Evolutionary conservation across 1,284 basidiomycete genomes (phyloP).

Genomic region (Hypsizygus ulmarius): DNA sequence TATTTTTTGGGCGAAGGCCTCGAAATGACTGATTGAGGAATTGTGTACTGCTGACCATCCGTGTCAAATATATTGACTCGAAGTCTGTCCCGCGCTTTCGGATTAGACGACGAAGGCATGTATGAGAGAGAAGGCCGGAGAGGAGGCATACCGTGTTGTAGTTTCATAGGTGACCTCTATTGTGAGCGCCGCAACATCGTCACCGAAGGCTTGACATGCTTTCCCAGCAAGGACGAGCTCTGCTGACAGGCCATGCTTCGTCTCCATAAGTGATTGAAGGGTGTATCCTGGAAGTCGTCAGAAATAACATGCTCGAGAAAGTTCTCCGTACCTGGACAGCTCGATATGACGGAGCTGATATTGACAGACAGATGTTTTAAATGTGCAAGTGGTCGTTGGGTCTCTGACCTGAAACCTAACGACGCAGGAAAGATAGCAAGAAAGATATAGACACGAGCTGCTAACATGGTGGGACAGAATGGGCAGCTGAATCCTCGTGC

Average conservation of each 20-base stretch:
- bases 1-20: conserved; percentile 39
- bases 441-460: conserved; percentile 1
- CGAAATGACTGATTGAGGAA: conserved; percentile 58
- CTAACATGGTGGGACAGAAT: conserved; percentile 9
- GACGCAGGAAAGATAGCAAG: conserved; percentile 12
- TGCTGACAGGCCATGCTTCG: conserved; percentile 51
- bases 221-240: conserved; percentile 54
- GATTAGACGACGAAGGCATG: not conserved
- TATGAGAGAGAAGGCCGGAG: not conserved
- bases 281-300: conserved; percentile 44
- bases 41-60: conserved; percentile 61
- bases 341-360: conserved; percentile 22
- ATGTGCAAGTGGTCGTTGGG: conserved; percentile 6
- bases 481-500: not conserved
- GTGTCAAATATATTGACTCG: conserved; percentile 79
- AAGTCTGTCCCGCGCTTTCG: conserved; percentile 40
- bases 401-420: too few species aligned
- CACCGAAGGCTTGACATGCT: conserved; percentile 72
- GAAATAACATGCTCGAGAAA: not conserved
- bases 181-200: conserved; percentile 60
- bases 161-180: conserved; percentile 71
- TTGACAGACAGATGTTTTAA: conserved; percentile 3
- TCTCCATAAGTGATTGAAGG: conserved; percentile 44
- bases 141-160: conserved; percentile 38
- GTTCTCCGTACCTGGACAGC: conserved; percentile 32